phyloP scores from a whole-genome alignment of 2,329 filamentous ascomycete genomes.

The Phaeosphaeriaceae sp. region DNA sequence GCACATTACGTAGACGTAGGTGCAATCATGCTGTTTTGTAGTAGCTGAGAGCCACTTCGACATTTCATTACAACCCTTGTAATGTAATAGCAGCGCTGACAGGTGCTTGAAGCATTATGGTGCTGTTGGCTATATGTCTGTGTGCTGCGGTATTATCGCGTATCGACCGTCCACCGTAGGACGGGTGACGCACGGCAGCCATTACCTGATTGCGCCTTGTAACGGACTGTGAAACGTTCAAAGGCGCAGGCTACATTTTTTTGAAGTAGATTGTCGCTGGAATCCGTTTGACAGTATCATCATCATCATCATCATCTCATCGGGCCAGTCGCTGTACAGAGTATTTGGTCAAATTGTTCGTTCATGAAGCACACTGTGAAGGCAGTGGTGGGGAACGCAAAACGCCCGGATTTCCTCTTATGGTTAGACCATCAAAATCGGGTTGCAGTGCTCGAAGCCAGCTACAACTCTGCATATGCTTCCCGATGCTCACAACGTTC shows the following conservation, averaged over 20 bases:
- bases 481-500: conserved; percentile 15
- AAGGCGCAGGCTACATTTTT: neutral
- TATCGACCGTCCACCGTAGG: neutral
- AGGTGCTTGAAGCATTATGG: neutral
- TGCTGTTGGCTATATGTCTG: neutral
- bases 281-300: neutral
- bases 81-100: neutral
- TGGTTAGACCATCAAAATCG: conserved; percentile 15
- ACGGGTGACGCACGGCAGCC: neutral
- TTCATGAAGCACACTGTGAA: too few species aligned
- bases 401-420: conserved; percentile 23
- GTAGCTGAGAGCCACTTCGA: too few species aligned
- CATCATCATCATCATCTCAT: neutral
- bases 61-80: neutral
- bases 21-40: too few species aligned
- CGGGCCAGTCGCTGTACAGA: neutral
- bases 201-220: neutral
- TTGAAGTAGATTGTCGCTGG: neutral
- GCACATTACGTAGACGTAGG: too few species aligned
- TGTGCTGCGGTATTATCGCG: neutral
- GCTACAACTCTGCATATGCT: conserved; percentile 22
- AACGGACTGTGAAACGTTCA: neutral
- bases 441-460: conserved; percentile 14
- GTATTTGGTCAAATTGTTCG: neutral
- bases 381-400: neutral